phyloP scores from a whole-genome alignment of 2,329 filamentous ascomycete genomes.

The Aspergillus ustus region DNA sequence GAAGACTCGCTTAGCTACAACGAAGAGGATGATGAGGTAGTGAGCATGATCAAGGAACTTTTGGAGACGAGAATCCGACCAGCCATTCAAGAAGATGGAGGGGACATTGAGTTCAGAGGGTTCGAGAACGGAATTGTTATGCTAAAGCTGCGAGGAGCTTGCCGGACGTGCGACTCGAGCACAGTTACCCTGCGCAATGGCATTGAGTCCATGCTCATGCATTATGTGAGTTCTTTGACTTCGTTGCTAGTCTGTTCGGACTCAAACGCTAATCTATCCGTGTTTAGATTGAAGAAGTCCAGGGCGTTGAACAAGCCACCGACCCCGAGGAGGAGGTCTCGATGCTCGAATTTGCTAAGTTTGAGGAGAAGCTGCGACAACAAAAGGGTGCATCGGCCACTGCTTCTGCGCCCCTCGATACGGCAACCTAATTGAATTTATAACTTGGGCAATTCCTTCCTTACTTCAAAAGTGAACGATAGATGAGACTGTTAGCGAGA shows the following conservation, averaged over 20 bases:
- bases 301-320: conserved; percentile 86
- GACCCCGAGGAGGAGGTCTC: conserved; percentile 92
- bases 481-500: background rate
- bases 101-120: conserved; percentile 93
- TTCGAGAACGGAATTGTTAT: conserved; percentile 85
- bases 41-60: conserved; percentile 98
- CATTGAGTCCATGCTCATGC: conserved; percentile 98
- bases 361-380: conserved; percentile 79
- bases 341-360: conserved; percentile 85
- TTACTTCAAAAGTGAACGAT: background rate
- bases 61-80: conserved; percentile 93
- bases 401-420: conserved; percentile 58
- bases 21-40: conserved; percentile 89
- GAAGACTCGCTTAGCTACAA: conserved; percentile 80
- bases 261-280: conserved; percentile 10
- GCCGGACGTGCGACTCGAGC: conserved; percentile 93
- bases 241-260: background rate
- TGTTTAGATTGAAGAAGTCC: conserved; percentile 86
- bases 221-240: conserved; percentile 69
- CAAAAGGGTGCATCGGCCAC: conserved; percentile 59
- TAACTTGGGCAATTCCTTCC: background rate
- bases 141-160: conserved; percentile 88
- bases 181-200: conserved; percentile 97
- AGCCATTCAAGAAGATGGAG: conserved; percentile 95
- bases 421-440: conserved; percentile 35